These are phyloP conservation scores for Pseudogymnoascus sp. DNA, from an alignment of 2,329 filamentous ascomycete species.

Conservation along the genomic window DNA sequence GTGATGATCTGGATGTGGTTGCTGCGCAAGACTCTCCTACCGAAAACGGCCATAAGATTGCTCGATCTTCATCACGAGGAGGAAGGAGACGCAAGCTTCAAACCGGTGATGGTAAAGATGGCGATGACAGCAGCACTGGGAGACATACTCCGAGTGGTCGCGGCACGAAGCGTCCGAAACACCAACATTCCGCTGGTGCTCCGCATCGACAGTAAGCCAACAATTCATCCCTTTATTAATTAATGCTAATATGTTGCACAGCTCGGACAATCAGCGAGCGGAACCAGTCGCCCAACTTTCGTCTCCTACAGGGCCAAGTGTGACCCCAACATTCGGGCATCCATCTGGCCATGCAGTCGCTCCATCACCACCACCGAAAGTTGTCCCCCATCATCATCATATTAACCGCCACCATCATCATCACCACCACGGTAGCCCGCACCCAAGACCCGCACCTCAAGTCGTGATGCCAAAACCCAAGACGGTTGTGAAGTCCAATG, in stretches of 20 bases:
- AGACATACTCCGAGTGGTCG: slow-evolving; percentile 50
- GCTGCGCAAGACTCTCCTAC: slow-evolving; percentile 36
- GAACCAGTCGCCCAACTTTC: slow-evolving; percentile 42
- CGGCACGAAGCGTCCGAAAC: slow-evolving; percentile 60
- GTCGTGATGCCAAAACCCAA: slow-evolving; percentile 51
- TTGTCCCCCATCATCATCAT: slow-evolving; percentile 25
- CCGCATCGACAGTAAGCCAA: slow-evolving; percentile 59
- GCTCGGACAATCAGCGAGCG: slow-evolving; percentile 51
- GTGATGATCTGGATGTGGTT: slow-evolving; percentile 43
- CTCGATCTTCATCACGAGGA: slow-evolving; percentile 37
- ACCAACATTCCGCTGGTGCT: slow-evolving; percentile 39
- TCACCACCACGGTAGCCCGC: slow-evolving; percentile 29
- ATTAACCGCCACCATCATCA: slow-evolving; percentile 34
- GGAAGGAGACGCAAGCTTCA: slow-evolving; percentile 64
- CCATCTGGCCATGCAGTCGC: slow-evolving; percentile 40
- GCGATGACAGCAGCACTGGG: slow-evolving; percentile 60
- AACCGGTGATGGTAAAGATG: slow-evolving; percentile 63
- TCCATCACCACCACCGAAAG: slow-evolving; percentile 35
- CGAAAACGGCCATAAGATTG: slow-evolving; percentile 32
- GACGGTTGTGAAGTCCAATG: slow-evolving; percentile 59
- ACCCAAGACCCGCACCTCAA: slow-evolving; percentile 20
- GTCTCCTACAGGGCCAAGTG: slow-evolving; percentile 36
- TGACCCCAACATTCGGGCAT: slow-evolving; percentile 40
- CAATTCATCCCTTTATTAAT: background rate
- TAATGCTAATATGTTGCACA: slow-evolving; percentile 22